These are phyloP conservation scores for Calycina herbarum DNA, from an alignment of 2,329 filamentous ascomycete species.

Conservation along the genomic window DNA sequence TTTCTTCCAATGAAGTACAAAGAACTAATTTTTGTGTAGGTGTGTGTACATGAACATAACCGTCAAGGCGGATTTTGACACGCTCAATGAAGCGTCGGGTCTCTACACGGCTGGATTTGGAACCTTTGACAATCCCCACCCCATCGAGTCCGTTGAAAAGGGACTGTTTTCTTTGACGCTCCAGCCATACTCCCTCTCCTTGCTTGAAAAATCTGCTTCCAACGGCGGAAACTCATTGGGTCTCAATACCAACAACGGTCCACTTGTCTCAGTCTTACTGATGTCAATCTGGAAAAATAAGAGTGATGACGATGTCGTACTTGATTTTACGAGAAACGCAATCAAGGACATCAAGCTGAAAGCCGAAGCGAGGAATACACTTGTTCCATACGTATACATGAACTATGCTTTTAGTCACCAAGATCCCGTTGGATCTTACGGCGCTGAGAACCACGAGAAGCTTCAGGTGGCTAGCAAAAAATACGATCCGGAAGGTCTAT, in stretches of 20 bases:
- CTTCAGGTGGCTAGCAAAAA: slow-evolving; percentile 31
- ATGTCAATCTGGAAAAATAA: slow-evolving; percentile 1
- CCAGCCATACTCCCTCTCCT: background rate
- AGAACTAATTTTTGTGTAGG: background rate
- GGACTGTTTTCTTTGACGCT: background rate
- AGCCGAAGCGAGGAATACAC: background rate
- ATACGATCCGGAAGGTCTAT: slow-evolving; percentile 37
- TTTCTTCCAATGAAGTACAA: background rate
- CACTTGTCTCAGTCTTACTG: slow-evolving; percentile 1
- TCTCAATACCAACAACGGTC: slow-evolving; percentile 3
- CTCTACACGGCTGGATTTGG: background rate
- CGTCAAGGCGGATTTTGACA: background rate
- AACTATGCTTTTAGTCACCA: slow-evolving; percentile 48
- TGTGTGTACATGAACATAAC: slow-evolving; percentile 8
- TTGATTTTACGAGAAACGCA: background rate
- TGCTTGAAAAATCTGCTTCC: background rate
- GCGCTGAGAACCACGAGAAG: slow-evolving; percentile 40
- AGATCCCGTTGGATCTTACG: slow-evolving; percentile 45
- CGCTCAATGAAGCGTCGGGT: background rate
- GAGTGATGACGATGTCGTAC: slow-evolving; percentile 3
- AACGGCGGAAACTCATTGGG: slow-evolving; percentile 10
- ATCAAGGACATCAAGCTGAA: background rate
- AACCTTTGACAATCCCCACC: background rate
- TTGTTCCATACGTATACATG: slow-evolving; percentile 37
- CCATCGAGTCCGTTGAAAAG: background rate